phyloP scores from a whole-genome alignment of 2,329 filamentous ascomycete species.

The Sarocladium brachiariae region DNA sequence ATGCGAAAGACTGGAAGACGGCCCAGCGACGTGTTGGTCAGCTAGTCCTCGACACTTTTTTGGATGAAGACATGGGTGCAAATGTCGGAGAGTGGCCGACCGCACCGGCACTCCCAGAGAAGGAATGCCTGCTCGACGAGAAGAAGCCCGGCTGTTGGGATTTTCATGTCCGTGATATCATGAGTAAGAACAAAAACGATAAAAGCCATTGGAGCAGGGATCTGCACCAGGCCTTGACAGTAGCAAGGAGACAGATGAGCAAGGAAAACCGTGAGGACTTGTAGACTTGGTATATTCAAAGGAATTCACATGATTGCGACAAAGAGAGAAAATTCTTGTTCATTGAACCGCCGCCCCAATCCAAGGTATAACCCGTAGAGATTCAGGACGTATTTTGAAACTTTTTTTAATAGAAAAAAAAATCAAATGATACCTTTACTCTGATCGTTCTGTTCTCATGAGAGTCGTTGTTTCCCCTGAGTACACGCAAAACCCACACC shows the following conservation, averaged over 20 bases:
- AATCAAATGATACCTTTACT: too few relatives aligned
- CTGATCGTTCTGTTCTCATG: too few relatives aligned
- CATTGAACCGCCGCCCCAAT: too few relatives aligned
- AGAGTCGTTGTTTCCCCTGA: too few relatives aligned
- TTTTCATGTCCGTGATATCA: conserved; percentile 39
- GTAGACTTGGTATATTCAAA: background rate
- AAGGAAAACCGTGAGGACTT: background rate
- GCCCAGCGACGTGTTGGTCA: conserved; percentile 49
- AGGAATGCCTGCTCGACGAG: conserved; percentile 27
- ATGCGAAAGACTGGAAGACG: conserved; percentile 40
- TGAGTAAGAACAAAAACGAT: conserved; percentile 28
- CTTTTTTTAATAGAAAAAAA: too few relatives aligned
- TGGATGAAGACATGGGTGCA: conserved; percentile 60
- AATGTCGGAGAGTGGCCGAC: conserved; percentile 49
- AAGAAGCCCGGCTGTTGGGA: conserved; percentile 51
- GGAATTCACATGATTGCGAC: too few relatives aligned
- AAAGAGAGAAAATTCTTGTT: too few relatives aligned
- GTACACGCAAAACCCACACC: background rate
- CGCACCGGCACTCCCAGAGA: conserved; percentile 24
- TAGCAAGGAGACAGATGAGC: conserved; percentile 21
- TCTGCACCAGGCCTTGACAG: conserved; percentile 28
- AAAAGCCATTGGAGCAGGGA: conserved; percentile 40
- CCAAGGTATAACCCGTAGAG: too few relatives aligned
- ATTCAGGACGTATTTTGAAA: too few relatives aligned
- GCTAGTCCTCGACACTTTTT: conserved; percentile 56